These are phyloP conservation scores for Sequoia sempervirens DNA, from an alignment of 75 land plant genomes.

Conservation along the genomic window DNA sequence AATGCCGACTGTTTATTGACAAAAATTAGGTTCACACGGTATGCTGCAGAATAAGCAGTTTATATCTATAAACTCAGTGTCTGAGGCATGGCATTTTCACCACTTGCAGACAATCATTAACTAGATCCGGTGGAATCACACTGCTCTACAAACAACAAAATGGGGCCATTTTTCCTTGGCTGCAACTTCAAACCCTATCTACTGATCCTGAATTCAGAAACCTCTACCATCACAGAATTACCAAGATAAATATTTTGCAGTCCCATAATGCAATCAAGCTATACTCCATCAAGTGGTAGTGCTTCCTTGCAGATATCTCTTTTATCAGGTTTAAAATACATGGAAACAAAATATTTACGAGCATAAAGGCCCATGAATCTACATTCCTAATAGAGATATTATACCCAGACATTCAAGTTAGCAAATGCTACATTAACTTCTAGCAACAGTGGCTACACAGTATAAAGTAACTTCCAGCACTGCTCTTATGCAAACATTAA, in stretches of 20 bases:
- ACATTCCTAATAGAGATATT: not conserved
- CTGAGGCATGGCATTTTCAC: not conserved
- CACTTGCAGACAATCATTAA: not conserved
- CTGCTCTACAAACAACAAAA: not conserved
- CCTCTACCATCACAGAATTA: not conserved
- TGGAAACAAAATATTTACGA: not conserved
- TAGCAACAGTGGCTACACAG: not conserved
- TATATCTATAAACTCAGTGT: not conserved
- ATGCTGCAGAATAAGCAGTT: not conserved
- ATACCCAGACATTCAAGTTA: not conserved
- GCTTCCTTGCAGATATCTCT: not conserved
- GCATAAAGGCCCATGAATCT: not conserved
- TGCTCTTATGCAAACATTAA: not conserved
- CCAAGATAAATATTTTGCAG: not conserved
- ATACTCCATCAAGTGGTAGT: not conserved
- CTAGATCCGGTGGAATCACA: not conserved
- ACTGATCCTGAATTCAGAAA: not conserved
- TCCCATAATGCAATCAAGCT: not conserved
- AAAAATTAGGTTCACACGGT: not conserved
- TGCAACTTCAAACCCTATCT: not conserved
- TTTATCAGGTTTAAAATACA: not conserved
- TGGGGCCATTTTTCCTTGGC: not conserved
- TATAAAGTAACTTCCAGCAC: not conserved
- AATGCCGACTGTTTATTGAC: not conserved
- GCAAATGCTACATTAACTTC: not conserved